Base-by-base conservation (phyloP, 257 asterid genomes). In the Petrea volubilis region DNA sequence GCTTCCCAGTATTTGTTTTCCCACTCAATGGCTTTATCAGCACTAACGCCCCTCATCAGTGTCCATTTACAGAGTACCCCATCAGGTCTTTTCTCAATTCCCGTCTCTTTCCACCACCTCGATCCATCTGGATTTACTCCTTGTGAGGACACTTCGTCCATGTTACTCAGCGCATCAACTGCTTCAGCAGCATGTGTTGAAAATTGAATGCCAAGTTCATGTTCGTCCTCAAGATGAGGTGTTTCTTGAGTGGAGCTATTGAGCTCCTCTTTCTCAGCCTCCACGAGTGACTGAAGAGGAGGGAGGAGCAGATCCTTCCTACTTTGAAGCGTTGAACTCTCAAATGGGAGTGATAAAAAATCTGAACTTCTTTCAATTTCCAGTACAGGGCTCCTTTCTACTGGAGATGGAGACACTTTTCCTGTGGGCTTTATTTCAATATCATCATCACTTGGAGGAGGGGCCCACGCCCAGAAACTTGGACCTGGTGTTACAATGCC, bases 1-100 rank as follows among this genome's bases (percentile, higher is more conserved):
- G 99, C 97, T 86, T 94, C 99, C 99, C 99, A 94, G 70, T 88
- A 94, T 63, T 94, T 94, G 60, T 85, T 90, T 80, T 94, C 99
- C 97, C 97, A 94, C 80, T 94, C 99, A 21, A 86, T 74, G 73
- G 82, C 64, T 75, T 77, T 78, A 72, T 94, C 97, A 46, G 88
- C 85, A 80, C 95, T 88, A 8, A 89, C 87, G 11, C 96, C 95
- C 64, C 99, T 85, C 0, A 66, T 85, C 74, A 94, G 64, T 0
- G 97, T 94, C 99, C 99, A 94, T 76, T 79, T 89, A 72, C 97
- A 91, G 33, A 87, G 56, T 10, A 94, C 99, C 77, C 99, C 97
- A 34, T 94, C 97, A 6, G 90, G 82, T 73, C 99, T 83, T 66
- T 17, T 72, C 59, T 89, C 97, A n/a, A 83, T 44, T 28, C 99